Evolutionary conservation across 352 stramenopile species (phyloP), one percentile per base, ranked within the genome.

Genomic region (Phytophthora rubi): DNA sequence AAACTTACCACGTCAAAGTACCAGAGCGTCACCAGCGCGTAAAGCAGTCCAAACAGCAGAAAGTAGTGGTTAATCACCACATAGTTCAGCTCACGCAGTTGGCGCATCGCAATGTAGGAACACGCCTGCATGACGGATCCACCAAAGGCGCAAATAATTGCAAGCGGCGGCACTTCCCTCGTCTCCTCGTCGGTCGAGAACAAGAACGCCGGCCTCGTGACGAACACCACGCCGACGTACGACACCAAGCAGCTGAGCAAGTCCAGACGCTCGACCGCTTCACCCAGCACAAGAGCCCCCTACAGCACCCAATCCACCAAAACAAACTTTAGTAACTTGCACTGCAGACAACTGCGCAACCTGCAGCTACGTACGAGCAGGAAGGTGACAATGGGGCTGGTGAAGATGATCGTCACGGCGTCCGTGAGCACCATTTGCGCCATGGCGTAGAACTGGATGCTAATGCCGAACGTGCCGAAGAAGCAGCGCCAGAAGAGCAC

Each of bases 361-460:
- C 10, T 21, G 6, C 45, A 64, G 16, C 81, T 75, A 45, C 44
- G 6, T 62, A 91, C 83, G 44, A 93, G 60, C 59, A 93, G 80
- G 65, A 93, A 89, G 2, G 81, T 90, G 39, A 89, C 57, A 37
- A 93, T 80, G 9, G 85, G 85, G 15, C 81, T 89, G 21, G 74
- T 79, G 53, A 90, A 91, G 58, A 87, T 85, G 47, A 93, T 71
- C 8, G 88, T 81, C 49, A 81, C 86, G 8, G 85, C 83, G 48
- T 93, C 85, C 1, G 83, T 83, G 4, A 93, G 70, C 59, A 93
- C 81, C 85, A 93, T 93, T 33, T 85, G 73, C 21, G 81, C 83
- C 55, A 93, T 89, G 18, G 83, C 81, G 67, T 86, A 93, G 64
- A 90, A 91, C 54, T 76, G 73, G 59, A 91, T 81, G 28, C 76